Percentiles rank a stretch among this genome's conserved stretches.
phyloP scores from a whole-genome alignment of 495 filamentous ascomycete genomes.

The Amorphotheca resinae region DNA sequence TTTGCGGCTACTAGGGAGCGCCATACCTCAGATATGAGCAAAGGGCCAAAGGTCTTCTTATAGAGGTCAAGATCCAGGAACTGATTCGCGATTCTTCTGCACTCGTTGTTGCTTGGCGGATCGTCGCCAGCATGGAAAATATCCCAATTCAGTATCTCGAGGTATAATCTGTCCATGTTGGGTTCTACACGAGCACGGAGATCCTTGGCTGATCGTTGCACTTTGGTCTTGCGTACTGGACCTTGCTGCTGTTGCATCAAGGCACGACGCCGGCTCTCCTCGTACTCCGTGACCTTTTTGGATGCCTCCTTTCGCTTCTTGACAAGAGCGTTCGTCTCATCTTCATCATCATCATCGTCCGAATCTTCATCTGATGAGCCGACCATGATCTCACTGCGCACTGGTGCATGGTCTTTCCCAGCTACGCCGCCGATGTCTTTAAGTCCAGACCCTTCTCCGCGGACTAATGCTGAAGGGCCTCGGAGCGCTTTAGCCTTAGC shows the following conservation, averaged over 20 bases:
- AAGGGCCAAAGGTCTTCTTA: slow-evolving; percentile 77
- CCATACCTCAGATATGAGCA: slow-evolving; percentile 91
- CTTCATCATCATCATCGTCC: slow-evolving; percentile 42
- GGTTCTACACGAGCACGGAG: slow-evolving; percentile 87
- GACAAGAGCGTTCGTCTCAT: slow-evolving; percentile 39
- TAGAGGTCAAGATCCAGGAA: slow-evolving; percentile 69
- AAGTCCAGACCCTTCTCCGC: slow-evolving; percentile 67
- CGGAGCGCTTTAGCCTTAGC: slow-evolving; percentile 50
- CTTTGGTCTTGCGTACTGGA: slow-evolving; percentile 69
- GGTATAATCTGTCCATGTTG: slow-evolving; percentile 75
- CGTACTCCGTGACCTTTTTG: slow-evolving; percentile 38
- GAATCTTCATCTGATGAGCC: slow-evolving; percentile 68
- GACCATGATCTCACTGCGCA: slow-evolving; percentile 79
- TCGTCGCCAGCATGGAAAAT: slow-evolving; percentile 78
- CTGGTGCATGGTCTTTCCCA: slow-evolving; percentile 64
- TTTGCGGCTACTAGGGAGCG: slow-evolving; percentile 80
- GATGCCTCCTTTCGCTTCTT: slow-evolving; percentile 26
- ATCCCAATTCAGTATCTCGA: slow-evolving; percentile 81
- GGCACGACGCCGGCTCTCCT: slow-evolving; percentile 40
- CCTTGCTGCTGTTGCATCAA: slow-evolving; percentile 39
- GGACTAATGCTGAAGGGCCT: slow-evolving; percentile 43
- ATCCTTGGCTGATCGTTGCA: slow-evolving; percentile 70
- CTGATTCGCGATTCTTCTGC: slow-evolving; percentile 57
- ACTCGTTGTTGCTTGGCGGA: slow-evolving; percentile 63
- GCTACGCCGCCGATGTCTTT: slow-evolving; percentile 56